Evolutionary conservation across 306 rosid genomes (phyloP).

Genomic region (Trichosanthes cucumerina): DNA sequence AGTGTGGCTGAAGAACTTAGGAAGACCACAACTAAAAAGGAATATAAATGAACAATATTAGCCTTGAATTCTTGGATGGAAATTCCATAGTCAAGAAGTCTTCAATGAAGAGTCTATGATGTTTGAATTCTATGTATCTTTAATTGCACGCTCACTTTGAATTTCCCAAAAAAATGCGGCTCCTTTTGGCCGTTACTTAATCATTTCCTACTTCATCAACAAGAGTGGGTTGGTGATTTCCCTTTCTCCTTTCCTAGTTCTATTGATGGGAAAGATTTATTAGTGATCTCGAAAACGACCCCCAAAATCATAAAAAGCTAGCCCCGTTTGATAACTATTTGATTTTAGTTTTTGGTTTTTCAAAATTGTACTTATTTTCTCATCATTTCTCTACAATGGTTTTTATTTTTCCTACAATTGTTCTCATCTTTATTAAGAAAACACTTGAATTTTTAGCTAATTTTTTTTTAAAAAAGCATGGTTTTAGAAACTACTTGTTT

Average conservation of each 20-base stretch:
- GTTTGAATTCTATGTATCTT: background rate
- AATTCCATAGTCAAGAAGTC: background rate
- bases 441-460: too few relatives aligned
- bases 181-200: background rate
- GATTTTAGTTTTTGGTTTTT: too few relatives aligned
- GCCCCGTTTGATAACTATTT: too few relatives aligned
- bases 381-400: too few relatives aligned
- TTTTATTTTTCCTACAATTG: too few relatives aligned
- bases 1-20: background rate
- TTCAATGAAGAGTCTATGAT: background rate
- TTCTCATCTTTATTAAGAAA: too few relatives aligned
- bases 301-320: background rate
- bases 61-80: background rate
- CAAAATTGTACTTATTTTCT: too few relatives aligned
- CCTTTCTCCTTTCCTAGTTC: too few relatives aligned
- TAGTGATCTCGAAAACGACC: background rate
- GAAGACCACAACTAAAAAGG: background rate
- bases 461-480: too few relatives aligned
- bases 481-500: too few relatives aligned
- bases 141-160: background rate
- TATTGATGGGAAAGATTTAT: background rate
- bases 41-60: background rate
- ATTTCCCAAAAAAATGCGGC: background rate
- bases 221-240: background rate
- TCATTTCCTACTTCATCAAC: background rate